Base-by-base conservation (phyloP, 345 rosid genomes). In the Lenwebbia sp. region DNA sequence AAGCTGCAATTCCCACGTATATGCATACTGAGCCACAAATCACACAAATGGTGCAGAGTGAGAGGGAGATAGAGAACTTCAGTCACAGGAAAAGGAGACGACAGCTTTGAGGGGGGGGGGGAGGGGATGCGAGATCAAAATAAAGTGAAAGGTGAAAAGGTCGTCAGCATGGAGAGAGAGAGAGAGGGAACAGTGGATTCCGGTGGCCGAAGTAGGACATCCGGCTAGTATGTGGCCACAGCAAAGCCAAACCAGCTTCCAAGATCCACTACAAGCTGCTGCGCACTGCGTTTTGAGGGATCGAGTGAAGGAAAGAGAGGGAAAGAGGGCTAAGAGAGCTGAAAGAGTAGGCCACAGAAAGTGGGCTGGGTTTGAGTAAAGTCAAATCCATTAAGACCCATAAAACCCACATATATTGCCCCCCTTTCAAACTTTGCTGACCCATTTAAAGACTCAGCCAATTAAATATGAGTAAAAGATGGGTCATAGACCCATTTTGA, bases 201-300 rank as follows among this genome's bases (percentile, higher is more conserved):
- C 65, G 87, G 70, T 11, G 55, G 85, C 52, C 75, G 83, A 86
- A 30, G 86, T 10, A 82, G 49, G 83, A 76, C 90, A 89, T 88
- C 78, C 88, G 56, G 88, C 54, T 82, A 54, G 85, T 10, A 70
- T n/a, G 85, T 52, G 11, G 81, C 75, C n/a, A 52, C 53, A 41
- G 51, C 33, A 25, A 84, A 17, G 53, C n/a, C 7, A 11, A 56
- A 26, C 33, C 51, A 15, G 47, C 82, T 49, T n/a, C 56, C 55
- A 12, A 70, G 50, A 70, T 65, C 30, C 30, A 52, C 17, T n/a
- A 50, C 21, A 17, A 65, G 33, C 41, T 30, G 0, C 76, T 30
- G 17, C 11, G 22, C 41, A 30, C 10, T 0, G 6, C 3, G 0
- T 62, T 62, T 0, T 21, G 0, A 30, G 4, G 3, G 10, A 70